Percentiles rank a stretch among this genome's conserved stretches.
Conservation (phyloP, 2,329 filamentous ascomycete genomes). For the Simplicillium sp. region DNA sequence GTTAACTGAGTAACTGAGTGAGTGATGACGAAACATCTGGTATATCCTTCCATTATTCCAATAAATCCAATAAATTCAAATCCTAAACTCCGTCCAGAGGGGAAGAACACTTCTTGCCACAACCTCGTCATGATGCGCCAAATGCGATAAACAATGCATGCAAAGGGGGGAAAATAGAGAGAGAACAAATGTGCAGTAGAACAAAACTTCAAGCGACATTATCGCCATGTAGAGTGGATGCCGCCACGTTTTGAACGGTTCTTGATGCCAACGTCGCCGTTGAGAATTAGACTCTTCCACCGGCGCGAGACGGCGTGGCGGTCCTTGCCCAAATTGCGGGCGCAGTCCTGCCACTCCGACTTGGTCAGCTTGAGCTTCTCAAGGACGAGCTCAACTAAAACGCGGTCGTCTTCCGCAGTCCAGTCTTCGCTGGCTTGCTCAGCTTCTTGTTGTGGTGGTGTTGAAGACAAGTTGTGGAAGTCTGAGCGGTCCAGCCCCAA, state of each 20-base stretch:
- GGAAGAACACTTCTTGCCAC: too few relatives aligned
- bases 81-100: too few relatives aligned
- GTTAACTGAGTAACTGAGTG: too few relatives aligned
- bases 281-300: slow-evolving; percentile 54
- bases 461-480: slow-evolving; percentile 40
- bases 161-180: too few relatives aligned
- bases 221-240: slow-evolving; percentile 44
- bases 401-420: slow-evolving; percentile 54
- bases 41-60: too few relatives aligned
- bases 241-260: slow-evolving; percentile 32
- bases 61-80: too few relatives aligned
- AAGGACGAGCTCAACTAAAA: slow-evolving; percentile 57
- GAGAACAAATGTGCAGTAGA: too few relatives aligned
- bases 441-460: slow-evolving; percentile 16
- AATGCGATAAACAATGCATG: too few relatives aligned
- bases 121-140: too few relatives aligned
- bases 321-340: slow-evolving; percentile 52
- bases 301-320: slow-evolving; percentile 44
- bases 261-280: slow-evolving; percentile 52
- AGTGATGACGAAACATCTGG: too few relatives aligned
- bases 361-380: slow-evolving; percentile 57
- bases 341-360: slow-evolving; percentile 59
- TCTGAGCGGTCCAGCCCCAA: slow-evolving; percentile 49
- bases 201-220: neutral
- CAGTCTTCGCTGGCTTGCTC: slow-evolving; percentile 39